Evolutionary conservation across 371 early-diverging fungal genomes (phyloP), one percentile per base, ranked within the genome.

Genomic region (Mucor plumbeus): DNA sequence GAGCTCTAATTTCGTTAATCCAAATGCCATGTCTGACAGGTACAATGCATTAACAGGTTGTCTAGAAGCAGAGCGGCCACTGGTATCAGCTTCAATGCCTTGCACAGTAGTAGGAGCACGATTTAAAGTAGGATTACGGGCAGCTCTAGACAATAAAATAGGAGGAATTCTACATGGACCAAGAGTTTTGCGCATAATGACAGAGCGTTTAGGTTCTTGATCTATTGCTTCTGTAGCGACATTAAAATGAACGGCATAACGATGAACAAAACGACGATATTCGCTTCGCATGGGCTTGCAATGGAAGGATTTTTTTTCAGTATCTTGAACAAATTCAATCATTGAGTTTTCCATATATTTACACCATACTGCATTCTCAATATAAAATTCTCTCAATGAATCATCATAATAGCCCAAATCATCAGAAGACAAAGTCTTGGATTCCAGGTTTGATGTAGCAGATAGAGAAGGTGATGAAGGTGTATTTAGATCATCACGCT

Each of bases 201-300:
- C 89, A 36, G 87, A 90, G 36, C 94, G 84, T 39, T 85, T 76
- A 0, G 94, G 93, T 71, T 92, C 94, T 13, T 80, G 81, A 74
- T 93, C 94, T 13, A 91, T 79, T 2, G 90, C 88, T 59, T 88
- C 88, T 19, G 92, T 89, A 0, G 75, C 70, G 21, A 91, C 64
- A 40, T 86, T 80, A 70, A 91, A 92, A 58, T 86, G 85, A 15
- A 85, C 84, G 15, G 87, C 86, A 65, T 91, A 81, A 10, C 87
- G 88, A 62, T 92, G 94, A 36, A 92, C 72, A 69, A 92, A 91
- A 43, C 84, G 81, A 34, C 93, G 88, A 44, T 83, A 79, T 35
- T 80, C 76, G 13, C 76, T 74, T 63, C 85, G 84, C 93, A 92
- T 92, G 4, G 94, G 89, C 48, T 85, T 74, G 65, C 89, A 88